A percentile compares a stretch with the other conserved stretches of the same genome.
These are phyloP conservation scores for Pleurotus salmoneostramineus DNA, from an alignment of 768 basidiomycete species.

Conservation along the genomic window DNA sequence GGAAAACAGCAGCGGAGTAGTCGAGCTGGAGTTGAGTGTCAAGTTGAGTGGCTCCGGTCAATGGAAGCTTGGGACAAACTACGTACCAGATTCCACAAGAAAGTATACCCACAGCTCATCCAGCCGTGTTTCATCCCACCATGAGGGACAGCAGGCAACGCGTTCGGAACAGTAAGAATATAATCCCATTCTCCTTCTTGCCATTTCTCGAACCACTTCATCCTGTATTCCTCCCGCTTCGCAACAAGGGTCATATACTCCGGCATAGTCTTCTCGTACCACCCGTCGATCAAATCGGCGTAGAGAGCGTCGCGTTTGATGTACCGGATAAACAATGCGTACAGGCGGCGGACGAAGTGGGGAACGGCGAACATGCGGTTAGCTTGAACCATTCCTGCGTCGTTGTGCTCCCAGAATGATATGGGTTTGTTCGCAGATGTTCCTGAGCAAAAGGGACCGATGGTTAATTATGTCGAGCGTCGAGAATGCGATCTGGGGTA, in stretches of 20 bases:
- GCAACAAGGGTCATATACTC: conserved; percentile 48
- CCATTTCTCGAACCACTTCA: conserved; percentile 44
- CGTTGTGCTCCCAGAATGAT: conserved; percentile 39
- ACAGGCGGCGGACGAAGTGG: conserved; percentile 39
- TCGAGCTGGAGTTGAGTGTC: conserved; percentile 30
- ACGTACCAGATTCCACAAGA: conserved; percentile 58
- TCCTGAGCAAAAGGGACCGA: conserved; percentile 2
- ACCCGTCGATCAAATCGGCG: conserved; percentile 48
- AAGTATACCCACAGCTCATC: conserved; percentile 54
- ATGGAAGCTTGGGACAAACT: background rate
- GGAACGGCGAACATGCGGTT: conserved; percentile 41
- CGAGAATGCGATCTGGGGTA: conserved; percentile 3
- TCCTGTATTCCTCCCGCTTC: conserved; percentile 39
- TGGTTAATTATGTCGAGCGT: background rate
- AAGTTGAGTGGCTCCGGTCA: background rate
- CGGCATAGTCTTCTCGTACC: conserved; percentile 35
- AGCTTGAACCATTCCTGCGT: conserved; percentile 39
- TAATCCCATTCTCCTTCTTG: conserved; percentile 54
- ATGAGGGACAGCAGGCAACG: conserved; percentile 52
- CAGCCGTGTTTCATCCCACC: conserved; percentile 48
- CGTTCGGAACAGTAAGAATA: conserved; percentile 56
- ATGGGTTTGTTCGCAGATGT: conserved; percentile 30
- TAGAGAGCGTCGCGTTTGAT: conserved; percentile 48
- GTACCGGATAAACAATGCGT: conserved; percentile 48
- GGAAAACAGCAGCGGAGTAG: conserved; percentile 52